phyloP scores from a whole-genome alignment of 176 grass and related monocot genomes.

The Cocos nucifera region DNA sequence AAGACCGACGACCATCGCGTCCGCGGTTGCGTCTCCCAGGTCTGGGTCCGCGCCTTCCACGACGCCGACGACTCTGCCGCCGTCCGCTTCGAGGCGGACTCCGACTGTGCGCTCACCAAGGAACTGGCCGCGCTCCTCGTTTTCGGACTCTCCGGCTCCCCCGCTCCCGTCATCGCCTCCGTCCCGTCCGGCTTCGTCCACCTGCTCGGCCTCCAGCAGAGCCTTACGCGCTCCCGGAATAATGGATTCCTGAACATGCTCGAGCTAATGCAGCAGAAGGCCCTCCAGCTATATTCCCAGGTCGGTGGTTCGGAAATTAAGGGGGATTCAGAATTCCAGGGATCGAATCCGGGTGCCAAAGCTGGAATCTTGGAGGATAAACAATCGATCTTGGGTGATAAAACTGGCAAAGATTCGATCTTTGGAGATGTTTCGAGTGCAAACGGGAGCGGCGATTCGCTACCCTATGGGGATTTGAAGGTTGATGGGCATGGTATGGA shows the following conservation, averaged over 20 bases:
- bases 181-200: slow-evolving; percentile 57
- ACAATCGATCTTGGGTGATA: slow-evolving; percentile 4
- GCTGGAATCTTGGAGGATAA: background rate
- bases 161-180: slow-evolving; percentile 34
- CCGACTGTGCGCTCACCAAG: slow-evolving; percentile 77
- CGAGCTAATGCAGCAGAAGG: slow-evolving; percentile 77
- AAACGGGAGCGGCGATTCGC: slow-evolving; percentile 9
- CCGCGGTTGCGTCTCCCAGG: slow-evolving; percentile 68
- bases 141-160: slow-evolving; percentile 59
- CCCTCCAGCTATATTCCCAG: slow-evolving; percentile 32
- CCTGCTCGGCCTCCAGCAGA: slow-evolving; percentile 66
- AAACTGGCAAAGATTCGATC: slow-evolving; percentile 10
- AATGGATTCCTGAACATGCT: slow-evolving; percentile 87
- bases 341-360: slow-evolving; percentile 1
- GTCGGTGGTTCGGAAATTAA: too few species aligned
- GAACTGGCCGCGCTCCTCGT: slow-evolving; percentile 82
- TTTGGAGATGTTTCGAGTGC: slow-evolving; percentile 1
- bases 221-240: slow-evolving; percentile 66
- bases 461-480: too few species aligned
- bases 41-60: slow-evolving; percentile 67
- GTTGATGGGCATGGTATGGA: background rate
- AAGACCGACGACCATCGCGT: slow-evolving; percentile 72
- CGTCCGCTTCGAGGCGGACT: slow-evolving; percentile 74
- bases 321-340: background rate
- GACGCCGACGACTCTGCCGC: slow-evolving; percentile 29